Percentiles rank a stretch among this genome's conserved stretches.
phyloP scores from a whole-genome alignment of 192 early-diverging fungal genomes.

The Dispira parvispora region DNA sequence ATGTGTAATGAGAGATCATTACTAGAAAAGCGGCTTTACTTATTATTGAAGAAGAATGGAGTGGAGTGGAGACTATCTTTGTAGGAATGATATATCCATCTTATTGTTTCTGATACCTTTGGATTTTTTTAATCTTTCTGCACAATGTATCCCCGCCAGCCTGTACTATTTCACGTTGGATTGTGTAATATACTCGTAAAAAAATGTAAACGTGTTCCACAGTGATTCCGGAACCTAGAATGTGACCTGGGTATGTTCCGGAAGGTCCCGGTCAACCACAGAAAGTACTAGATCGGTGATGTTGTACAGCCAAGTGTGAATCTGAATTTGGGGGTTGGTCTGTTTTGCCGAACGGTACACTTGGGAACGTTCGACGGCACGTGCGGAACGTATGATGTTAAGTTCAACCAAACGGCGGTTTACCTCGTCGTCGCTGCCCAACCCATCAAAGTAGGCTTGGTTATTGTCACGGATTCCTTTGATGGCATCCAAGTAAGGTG shows the following conservation, averaged over 20 bases:
- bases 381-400: slow-evolving; percentile 1
- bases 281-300: slow-evolving; percentile 5
- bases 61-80: too few relatives aligned
- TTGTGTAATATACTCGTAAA: neutral
- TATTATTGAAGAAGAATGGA: too few relatives aligned
- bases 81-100: too few relatives aligned
- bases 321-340: neutral
- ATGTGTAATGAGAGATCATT: too few relatives aligned
- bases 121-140: too few relatives aligned
- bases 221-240: neutral
- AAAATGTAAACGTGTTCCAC: neutral
- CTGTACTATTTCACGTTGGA: too few relatives aligned
- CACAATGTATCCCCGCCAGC: too few relatives aligned
- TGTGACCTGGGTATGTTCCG: neutral
- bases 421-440: neutral
- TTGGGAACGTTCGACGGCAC: neutral
- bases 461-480: neutral
- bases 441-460: neutral
- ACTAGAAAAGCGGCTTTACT: too few relatives aligned
- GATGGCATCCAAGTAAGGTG: neutral
- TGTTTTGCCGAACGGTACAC: neutral
- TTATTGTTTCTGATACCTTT: too few relatives aligned
- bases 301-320: neutral
- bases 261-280: neutral
- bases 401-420: neutral